Conservation (phyloP, 2,329 filamentous ascomycete genomes). For the Hypomyces perniciosus region DNA sequence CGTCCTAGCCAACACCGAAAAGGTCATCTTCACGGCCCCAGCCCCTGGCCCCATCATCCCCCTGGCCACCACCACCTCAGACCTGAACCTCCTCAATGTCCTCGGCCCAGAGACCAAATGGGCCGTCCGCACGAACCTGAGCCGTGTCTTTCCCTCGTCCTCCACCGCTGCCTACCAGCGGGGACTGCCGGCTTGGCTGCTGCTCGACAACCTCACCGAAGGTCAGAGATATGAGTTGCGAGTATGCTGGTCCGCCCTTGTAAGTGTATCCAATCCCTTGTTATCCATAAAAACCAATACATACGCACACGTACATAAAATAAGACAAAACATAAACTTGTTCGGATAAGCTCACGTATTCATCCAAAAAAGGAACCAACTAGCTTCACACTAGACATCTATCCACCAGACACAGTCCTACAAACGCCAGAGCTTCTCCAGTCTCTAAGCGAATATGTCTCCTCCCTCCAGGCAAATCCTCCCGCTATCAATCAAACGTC, state of each 20-base stretch:
- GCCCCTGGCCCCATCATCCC: conserved; percentile 46
- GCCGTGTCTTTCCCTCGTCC: conserved; percentile 60
- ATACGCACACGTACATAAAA: background rate
- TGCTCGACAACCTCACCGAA: conserved; percentile 63
- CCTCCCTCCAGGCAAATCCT: conserved; percentile 36
- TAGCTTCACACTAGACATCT: conserved; percentile 63
- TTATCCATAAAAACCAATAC: background rate
- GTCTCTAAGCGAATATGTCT: conserved; percentile 58
- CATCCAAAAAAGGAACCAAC: conserved; percentile 68
- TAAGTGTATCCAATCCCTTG: conserved; percentile 43
- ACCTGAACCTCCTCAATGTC: conserved; percentile 53
- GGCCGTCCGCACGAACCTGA: conserved; percentile 57
- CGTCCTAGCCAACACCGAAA: conserved; percentile 72
- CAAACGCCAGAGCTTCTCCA: conserved; percentile 56
- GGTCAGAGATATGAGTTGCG: conserved; percentile 83
- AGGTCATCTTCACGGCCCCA: conserved; percentile 79
- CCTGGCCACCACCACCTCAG: conserved; percentile 33
- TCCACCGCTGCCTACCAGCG: conserved; percentile 29
- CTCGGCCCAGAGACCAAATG: conserved; percentile 52
- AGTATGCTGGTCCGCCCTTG: conserved; percentile 88
- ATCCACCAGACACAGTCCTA: conserved; percentile 56
- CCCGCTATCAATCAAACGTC: background rate
- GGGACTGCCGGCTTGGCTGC: conserved; percentile 69
- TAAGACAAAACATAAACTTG: background rate
- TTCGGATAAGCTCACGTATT: background rate